These are phyloP conservation scores for Colletotrichum sansevieriae DNA, from an alignment of 2,329 filamentous ascomycete species.

Conservation along the genomic window DNA sequence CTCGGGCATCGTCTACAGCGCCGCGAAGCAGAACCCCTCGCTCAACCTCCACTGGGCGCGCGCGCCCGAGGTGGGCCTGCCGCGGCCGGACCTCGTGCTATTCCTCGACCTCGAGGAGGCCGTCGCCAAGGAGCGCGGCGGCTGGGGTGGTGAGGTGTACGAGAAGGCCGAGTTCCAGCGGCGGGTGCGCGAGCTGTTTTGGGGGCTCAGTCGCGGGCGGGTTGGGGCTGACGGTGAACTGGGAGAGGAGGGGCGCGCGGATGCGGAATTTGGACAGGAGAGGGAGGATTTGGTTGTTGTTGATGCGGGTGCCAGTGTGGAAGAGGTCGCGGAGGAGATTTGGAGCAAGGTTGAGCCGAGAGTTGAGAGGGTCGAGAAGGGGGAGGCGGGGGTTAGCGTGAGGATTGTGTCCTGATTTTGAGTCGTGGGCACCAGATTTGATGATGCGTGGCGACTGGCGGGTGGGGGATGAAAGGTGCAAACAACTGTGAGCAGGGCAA, in stretches of 20 bases:
- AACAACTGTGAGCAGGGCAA: no score
- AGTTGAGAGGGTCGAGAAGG: conserved; percentile 63
- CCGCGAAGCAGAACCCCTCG: conserved; percentile 82
- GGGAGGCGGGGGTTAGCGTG: conserved; percentile 61
- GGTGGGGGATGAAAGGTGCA: no score
- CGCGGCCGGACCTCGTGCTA: conserved; percentile 86
- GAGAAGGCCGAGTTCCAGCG: conserved; percentile 87
- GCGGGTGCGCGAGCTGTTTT: conserved; percentile 81
- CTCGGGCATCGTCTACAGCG: conserved; percentile 92
- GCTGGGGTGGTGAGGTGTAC: conserved; percentile 90
- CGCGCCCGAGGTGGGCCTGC: conserved; percentile 86
- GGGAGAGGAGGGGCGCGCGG: conserved; percentile 45
- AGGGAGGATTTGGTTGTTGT: conserved; percentile 67
- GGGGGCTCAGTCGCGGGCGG: conserved; percentile 64
- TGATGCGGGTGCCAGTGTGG: conserved; percentile 66
- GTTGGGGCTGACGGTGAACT: conserved; percentile 50
- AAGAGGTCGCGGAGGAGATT: conserved; percentile 68
- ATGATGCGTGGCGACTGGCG: no score
- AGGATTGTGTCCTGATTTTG: conserved; percentile 53
- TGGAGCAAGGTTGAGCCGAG: conserved; percentile 64
- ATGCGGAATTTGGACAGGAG: conserved; percentile 58
- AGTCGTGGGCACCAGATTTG: no score
- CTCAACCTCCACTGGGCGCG: conserved; percentile 85
- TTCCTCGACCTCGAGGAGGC: conserved; percentile 87
- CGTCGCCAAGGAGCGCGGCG: conserved; percentile 81